phyloP scores from a whole-genome alignment of 2,329 filamentous ascomycete species.

The Hypoxylon sp. region DNA sequence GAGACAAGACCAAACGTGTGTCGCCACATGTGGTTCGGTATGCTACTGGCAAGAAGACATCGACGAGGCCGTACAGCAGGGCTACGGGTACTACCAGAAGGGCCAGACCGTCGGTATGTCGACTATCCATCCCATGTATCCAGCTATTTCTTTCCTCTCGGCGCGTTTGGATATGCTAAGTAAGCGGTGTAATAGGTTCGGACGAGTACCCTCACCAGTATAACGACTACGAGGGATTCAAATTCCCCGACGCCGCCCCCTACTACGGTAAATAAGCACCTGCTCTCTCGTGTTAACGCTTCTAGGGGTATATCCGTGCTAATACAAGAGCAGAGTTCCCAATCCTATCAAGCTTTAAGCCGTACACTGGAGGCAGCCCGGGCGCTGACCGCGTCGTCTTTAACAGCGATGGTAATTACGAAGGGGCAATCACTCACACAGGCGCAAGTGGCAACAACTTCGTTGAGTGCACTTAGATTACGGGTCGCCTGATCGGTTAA shows the following conservation, averaged over 20 bases:
- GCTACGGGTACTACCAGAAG: slow-evolving; percentile 51
- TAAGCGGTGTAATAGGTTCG: slow-evolving; percentile 40
- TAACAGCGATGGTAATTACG: slow-evolving; percentile 67
- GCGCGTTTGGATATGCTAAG: not conserved
- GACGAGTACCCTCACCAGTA: slow-evolving; percentile 62
- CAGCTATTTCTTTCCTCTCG: not conserved
- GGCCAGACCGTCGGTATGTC: slow-evolving; percentile 45
- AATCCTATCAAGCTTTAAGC: slow-evolving; percentile 55
- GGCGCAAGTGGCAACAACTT: slow-evolving; percentile 75
- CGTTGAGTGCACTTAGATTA: slow-evolving; percentile 64
- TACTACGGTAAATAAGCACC: slow-evolving; percentile 55
- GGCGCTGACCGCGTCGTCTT: slow-evolving; percentile 76
- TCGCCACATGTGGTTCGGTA: slow-evolving; percentile 56
- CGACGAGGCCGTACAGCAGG: slow-evolving; percentile 55
- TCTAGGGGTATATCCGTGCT: not conserved
- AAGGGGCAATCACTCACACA: slow-evolving; percentile 75
- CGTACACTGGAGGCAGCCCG: slow-evolving; percentile 68
- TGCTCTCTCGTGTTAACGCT: not conserved
- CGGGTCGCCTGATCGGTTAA: not conserved
- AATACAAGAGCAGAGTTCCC: slow-evolving; percentile 55
- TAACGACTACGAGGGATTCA: slow-evolving; percentile 62
- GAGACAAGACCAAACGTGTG: slow-evolving; percentile 49
- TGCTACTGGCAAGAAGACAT: slow-evolving; percentile 58
- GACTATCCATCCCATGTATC: not conserved
- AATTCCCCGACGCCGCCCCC: slow-evolving; percentile 57